Evolutionary conservation across 257 asterid species (phyloP), one percentile per base, ranked within the genome.

Genomic region (Rehmannia glutinosa): DNA sequence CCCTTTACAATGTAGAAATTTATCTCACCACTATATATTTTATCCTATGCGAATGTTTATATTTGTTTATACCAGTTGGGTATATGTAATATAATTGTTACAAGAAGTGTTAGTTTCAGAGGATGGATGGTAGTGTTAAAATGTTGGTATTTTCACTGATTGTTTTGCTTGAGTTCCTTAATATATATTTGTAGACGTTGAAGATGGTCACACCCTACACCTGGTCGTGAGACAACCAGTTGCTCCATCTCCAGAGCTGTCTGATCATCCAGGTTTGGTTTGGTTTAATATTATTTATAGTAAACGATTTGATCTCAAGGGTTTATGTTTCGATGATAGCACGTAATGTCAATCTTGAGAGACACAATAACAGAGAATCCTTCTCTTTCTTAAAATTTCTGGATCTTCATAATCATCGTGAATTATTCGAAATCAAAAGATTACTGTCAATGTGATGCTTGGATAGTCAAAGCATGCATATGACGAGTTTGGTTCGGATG

Each of bases 121-220:
- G 42, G 70, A 47, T 28, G 30, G 47, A 52, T 64, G 49, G 51
- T 51, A 9, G 11, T 42, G 45, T 49, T 43, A 33, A 17, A 54
- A 19, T 51, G 28, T 68, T 62, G 27, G 21, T 36, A 24, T 55
- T 36, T 49, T 43, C 7, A 15, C 45, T 42, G 23, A 35, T 49
- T 52, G 30, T 66, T 73, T 58, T 73, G 62, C 32, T 68, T 39
- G 74, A 39, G 82, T 78, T 87, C 92, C 96, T 89, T 86, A 68
- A 89, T 75, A 21, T 72, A 32, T 59, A 39, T 42, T 39, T 70
- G 58, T 76, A 93, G 98, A 93, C 23, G 98, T 93, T 67, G 98
- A 93, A 82, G 98, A 93, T 74, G 98, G 98, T 52, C 98, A 93
- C 77, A 90, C 98, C 30, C 77, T 93, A 67, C 98, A 93, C 82